Base-by-base conservation (phyloP, 805 yeast species). In the Saccharomycopsis sp. region DNA sequence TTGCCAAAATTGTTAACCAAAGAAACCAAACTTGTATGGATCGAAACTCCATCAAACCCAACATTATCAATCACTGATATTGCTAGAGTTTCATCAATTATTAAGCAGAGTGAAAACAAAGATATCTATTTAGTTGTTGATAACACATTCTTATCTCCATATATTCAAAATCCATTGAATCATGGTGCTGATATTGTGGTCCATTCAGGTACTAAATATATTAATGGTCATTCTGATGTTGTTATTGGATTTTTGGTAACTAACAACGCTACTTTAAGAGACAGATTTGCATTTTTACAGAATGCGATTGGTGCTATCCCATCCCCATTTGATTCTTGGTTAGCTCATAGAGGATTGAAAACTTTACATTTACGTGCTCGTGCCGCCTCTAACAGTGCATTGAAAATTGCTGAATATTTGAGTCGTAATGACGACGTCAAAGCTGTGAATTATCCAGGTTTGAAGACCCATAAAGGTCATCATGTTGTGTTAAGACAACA, bases 181-280 rank as follows among this genome's bases (percentile, higher is more conserved):
- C 79, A 71, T 54, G 95, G 96, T 54, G 95, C 93, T 44, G 95
- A 86, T 59, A 75, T 85, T 50, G 94, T 86, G 40, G 82, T 84
- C 37, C 95, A 86, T 68, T 83, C 93, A 14, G 94, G 85, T 51
- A 85, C 96, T 59, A 86, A 86, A 66, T 87, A 84, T 71, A 79
- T 86, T 66, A 86, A 85, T 59, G 96, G 96, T 53, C 96, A 86
- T 68, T 84, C 94, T 21, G 95, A 86, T 60, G 95, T 86, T 19
- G 93, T 86, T 41, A 75, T 85, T 70, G 96, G 96, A 56, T 79
- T 84, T 44, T 75, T 84, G 51, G 87, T 84, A 43, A 77, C 86
- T 53, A 83, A 78, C 70, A 63, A 64, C 55, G 79, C 74, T 45
- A 69, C 59, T 41, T 65, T 83, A 56, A 77, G 77, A 65, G 79